Evolutionary conservation across 305 asterid genomes (phyloP).

Genomic region (Solanum hybrid): DNA sequence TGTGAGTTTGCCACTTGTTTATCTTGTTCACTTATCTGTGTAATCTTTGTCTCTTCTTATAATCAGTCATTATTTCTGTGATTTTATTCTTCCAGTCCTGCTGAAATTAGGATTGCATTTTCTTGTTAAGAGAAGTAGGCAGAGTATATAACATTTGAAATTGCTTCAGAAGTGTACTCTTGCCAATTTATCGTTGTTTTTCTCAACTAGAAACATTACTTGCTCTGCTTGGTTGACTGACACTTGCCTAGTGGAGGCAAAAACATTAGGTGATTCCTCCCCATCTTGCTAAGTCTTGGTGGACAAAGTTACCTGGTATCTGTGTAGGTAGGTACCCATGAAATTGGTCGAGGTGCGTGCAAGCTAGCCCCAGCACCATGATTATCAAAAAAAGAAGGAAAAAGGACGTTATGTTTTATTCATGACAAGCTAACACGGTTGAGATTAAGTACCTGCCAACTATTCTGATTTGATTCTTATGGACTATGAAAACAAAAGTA

Average conservation of each 20-base stretch:
- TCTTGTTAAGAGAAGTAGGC: neutral
- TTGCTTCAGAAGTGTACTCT: neutral
- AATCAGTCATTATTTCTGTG: neutral
- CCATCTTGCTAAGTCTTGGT: neutral
- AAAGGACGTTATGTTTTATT: neutral
- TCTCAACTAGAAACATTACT: neutral
- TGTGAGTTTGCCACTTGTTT: conserved; percentile 37
- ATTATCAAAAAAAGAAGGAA: neutral
- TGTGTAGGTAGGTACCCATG: neutral
- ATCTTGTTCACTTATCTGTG: neutral
- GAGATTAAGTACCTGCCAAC: neutral
- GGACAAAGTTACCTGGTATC: neutral
- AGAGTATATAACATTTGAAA: neutral
- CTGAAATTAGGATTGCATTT: neutral
- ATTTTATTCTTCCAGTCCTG: neutral
- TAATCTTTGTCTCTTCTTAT: neutral
- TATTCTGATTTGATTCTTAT: neutral
- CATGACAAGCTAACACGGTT: neutral
- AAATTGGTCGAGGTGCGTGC: neutral
- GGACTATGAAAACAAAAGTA: neutral
- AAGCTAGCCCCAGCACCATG: neutral
- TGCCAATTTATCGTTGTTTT: neutral
- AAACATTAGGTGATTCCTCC: neutral
- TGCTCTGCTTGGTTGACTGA: neutral
- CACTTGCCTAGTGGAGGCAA: neutral